Evolutionary conservation across 2,329 filamentous ascomycete species (phyloP).

Genomic region (Ceratocystis smalleyi): DNA sequence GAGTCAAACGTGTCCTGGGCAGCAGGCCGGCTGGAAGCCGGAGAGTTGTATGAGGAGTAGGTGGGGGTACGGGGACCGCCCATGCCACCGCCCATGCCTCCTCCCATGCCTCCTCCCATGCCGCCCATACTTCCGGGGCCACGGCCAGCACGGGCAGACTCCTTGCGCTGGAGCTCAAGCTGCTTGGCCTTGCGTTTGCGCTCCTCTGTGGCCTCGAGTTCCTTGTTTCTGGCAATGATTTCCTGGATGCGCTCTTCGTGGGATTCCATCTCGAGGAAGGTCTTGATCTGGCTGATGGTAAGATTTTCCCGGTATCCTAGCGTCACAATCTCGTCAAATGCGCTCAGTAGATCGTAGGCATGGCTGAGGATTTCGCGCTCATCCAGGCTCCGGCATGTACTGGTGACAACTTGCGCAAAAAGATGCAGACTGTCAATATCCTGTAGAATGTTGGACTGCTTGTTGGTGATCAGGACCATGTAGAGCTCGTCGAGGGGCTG

Average conservation of each 20-base stretch:
- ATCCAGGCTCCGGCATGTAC: constrained; percentile 88
- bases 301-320: constrained; percentile 93
- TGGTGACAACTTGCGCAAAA: constrained; percentile 92
- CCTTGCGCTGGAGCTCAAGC: constrained; percentile 96
- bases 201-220: constrained; percentile 93
- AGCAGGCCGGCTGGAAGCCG: constrained; percentile 41
- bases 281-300: constrained; percentile 94
- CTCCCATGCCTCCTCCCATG: constrained; percentile 16
- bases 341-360: constrained; percentile 88
- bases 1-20: constrained; percentile 74
- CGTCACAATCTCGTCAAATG: constrained; percentile 93
- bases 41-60: constrained; percentile 59
- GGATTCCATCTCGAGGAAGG: constrained; percentile 97
- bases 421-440: constrained; percentile 97
- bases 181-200: constrained; percentile 98
- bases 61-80: constrained; percentile 54
- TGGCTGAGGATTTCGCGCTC: constrained; percentile 90
- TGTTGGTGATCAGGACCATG: constrained; percentile 98
- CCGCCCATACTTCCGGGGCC: constrained; percentile 25
- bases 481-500: constrained; percentile 98
- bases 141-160: constrained; percentile 65
- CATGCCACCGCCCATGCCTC: constrained; percentile 7
- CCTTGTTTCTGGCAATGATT: constrained; percentile 95
- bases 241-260: constrained; percentile 98
- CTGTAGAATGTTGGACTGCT: constrained; percentile 97